A percentile compares a stretch with the other conserved stretches of the same genome.
phyloP scores from a whole-genome alignment of 179 eudicot species.

The Dionaea muscipula region DNA sequence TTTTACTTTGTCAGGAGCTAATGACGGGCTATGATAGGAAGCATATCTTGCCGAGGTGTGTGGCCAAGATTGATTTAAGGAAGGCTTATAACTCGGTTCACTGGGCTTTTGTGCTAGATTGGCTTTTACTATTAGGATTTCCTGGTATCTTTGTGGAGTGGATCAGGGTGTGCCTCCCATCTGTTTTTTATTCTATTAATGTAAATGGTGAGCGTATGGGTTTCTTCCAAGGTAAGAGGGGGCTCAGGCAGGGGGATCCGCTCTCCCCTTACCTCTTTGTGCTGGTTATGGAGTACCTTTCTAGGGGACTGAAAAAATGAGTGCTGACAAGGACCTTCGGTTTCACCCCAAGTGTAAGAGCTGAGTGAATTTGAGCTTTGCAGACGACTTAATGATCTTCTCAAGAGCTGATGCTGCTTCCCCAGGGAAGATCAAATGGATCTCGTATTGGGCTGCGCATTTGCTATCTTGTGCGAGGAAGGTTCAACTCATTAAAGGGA shows the following conservation, averaged over 20 bases:
- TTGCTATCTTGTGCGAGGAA: no score
- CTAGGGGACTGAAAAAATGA: not conserved
- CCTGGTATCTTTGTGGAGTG: not conserved
- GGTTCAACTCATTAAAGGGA: not conserved
- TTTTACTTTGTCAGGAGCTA: not conserved
- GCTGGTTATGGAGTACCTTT: not conserved
- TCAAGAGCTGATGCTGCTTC: not conserved
- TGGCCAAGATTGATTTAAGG: not conserved
- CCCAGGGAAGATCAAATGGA: no score
- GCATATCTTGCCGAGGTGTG: no score
- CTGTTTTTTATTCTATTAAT: not conserved
- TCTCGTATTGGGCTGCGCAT: no score
- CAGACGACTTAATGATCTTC: not conserved
- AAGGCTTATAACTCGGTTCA: not conserved
- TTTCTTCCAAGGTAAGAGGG: not conserved
- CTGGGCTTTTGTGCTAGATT: not conserved
- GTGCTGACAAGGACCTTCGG: no score
- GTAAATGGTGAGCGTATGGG: slow-evolving; percentile 1
- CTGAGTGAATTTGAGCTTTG: not conserved
- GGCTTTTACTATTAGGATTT: not conserved
- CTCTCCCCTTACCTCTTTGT: not conserved
- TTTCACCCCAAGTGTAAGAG: not conserved
- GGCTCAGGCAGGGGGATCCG: slow-evolving; percentile 1
- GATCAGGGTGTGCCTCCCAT: not conserved
- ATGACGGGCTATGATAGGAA: not conserved